These are phyloP conservation scores for Melocanna baccifera DNA, from an alignment of 176 grass and related monocot species.

Conservation along the genomic window DNA sequence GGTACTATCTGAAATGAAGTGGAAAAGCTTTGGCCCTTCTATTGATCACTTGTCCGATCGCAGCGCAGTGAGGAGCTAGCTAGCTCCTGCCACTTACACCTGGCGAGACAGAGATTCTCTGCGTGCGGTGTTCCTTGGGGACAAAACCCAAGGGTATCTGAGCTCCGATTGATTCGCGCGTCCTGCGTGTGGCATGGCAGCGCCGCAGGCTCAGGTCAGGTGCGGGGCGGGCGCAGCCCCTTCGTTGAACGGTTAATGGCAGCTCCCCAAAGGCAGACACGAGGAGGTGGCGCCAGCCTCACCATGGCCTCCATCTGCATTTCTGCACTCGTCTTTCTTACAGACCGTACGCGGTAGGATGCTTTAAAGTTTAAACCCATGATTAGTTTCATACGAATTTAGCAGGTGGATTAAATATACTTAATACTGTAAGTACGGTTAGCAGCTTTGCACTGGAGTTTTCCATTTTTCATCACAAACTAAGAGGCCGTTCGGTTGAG, in stretches of 20 bases:
- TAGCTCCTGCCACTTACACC: constrained; percentile 13
- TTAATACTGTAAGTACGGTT: background rate
- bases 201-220: background rate
- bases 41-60: constrained; percentile 2
- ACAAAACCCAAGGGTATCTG: background rate
- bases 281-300: constrained; percentile 10
- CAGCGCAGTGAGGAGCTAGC: background rate
- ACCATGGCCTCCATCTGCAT: background rate
- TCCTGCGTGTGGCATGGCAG: background rate
- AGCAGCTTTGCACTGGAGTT: background rate
- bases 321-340: background rate
- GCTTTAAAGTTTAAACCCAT: too few relatives aligned
- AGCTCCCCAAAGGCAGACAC: background rate
- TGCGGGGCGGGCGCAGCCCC: background rate
- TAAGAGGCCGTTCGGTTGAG: too few relatives aligned
- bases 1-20: background rate
- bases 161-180: background rate
- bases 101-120: constrained; percentile 21
- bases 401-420: too few relatives aligned
- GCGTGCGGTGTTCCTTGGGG: background rate
- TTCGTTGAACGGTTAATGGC: background rate
- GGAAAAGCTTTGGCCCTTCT: background rate
- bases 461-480: background rate
- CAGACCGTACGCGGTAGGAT: background rate
- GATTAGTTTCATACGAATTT: too few relatives aligned